Conservation (phyloP, 164 flowering plant species). For the Sextonia rubra region DNA sequence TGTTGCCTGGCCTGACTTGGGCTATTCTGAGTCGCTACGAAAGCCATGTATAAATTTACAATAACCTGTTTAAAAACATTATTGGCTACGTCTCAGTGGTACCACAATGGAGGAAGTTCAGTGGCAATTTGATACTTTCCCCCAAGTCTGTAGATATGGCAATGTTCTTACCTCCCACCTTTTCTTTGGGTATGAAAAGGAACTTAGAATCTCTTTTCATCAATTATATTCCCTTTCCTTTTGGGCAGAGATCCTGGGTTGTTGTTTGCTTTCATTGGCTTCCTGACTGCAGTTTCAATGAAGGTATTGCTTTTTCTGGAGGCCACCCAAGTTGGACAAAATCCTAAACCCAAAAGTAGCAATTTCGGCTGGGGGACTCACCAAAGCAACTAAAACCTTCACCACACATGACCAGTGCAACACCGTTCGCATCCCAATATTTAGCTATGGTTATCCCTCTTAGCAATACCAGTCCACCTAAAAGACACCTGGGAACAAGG, state of each 20-base stretch:
- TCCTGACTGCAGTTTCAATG: background rate
- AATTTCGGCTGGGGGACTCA: background rate
- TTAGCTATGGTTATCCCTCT: background rate
- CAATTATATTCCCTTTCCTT: background rate
- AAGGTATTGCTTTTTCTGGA: background rate
- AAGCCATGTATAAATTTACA: no score
- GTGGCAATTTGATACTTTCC: background rate
- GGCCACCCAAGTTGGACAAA: background rate
- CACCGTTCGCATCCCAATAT: background rate
- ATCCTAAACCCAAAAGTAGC: background rate
- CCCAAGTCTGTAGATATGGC: background rate
- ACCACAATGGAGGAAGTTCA: background rate
- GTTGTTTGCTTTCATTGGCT: background rate
- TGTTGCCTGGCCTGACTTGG: no score
- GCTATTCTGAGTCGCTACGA: no score
- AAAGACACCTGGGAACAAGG: background rate
- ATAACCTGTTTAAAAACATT: no score
- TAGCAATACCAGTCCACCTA: background rate
- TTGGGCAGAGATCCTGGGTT: no score
- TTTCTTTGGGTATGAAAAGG: background rate
- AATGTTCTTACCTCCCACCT: background rate
- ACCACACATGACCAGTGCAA: background rate
- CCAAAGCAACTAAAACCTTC: slow-evolving; percentile 1
- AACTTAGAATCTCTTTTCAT: background rate
- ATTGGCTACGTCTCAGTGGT: no score